Percentiles rank a stretch among this genome's conserved stretches.
These are phyloP conservation scores for Phialophora expanda DNA, from an alignment of 2,329 filamentous ascomycete genomes.

Conservation along the genomic window DNA sequence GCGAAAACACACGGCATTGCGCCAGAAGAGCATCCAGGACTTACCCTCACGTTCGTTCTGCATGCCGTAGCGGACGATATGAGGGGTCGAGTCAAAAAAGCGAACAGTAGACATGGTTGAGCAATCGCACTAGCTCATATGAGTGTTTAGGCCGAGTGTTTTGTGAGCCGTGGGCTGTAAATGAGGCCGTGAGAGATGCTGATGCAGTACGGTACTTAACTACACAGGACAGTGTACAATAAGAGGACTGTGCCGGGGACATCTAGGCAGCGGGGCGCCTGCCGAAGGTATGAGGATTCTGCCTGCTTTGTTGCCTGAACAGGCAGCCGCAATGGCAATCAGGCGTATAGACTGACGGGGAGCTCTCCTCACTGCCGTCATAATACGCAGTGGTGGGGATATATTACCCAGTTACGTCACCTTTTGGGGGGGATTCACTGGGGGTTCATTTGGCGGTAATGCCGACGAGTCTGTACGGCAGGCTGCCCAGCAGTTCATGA, in stretches of 20 bases:
- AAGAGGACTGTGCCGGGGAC: background rate
- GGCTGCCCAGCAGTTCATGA: no score
- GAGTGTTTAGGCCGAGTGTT: background rate
- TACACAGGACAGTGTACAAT: background rate
- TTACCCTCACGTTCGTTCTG: slow-evolving; percentile 19
- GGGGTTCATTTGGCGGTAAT: no score
- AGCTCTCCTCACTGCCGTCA: background rate
- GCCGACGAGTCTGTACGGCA: no score
- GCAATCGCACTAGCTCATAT: background rate
- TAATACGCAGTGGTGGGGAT: background rate
- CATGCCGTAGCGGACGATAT: slow-evolving; percentile 27
- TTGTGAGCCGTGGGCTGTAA: no score
- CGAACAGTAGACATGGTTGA: slow-evolving; percentile 19
- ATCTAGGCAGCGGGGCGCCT: background rate
- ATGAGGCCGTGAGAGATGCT: background rate
- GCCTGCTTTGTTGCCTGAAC: background rate
- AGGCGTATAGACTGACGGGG: background rate
- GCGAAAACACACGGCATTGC: slow-evolving; percentile 13
- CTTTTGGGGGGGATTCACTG: no score
- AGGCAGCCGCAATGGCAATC: background rate
- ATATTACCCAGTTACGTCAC: no score
- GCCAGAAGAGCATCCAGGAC: slow-evolving; percentile 21
- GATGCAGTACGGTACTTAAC: background rate
- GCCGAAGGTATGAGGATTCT: background rate
- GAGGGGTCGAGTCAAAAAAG: slow-evolving; percentile 23